Evolutionary conservation across 108 stramenopile genomes (phyloP).

Genomic region (Skeletonema marinoi): DNA sequence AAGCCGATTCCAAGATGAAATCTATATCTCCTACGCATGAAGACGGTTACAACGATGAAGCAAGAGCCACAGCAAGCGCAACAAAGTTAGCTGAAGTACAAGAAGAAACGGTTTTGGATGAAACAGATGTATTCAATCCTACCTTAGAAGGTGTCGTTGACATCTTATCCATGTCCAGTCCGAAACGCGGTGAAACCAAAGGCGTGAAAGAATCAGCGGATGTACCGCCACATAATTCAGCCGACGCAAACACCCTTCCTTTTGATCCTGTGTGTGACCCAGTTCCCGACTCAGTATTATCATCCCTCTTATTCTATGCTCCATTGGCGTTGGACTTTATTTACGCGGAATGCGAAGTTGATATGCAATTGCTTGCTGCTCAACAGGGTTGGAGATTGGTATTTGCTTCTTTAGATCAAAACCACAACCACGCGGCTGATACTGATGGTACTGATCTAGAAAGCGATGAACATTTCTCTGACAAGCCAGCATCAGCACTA

Average conservation of each 20-base stretch:
- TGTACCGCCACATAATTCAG: background rate
- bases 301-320: conserved; percentile 81
- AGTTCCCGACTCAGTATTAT: conserved; percentile 61
- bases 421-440: conserved; percentile 48
- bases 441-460: conserved; percentile 26
- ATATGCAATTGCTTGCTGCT: conserved; percentile 90
- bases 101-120: conserved; percentile 45
- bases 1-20: background rate
- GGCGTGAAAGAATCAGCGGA: background rate
- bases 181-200: background rate
- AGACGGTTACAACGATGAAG: background rate
- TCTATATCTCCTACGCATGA: background rate
- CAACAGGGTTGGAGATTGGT: conserved; percentile 89
- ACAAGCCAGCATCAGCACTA: conserved; percentile 76
- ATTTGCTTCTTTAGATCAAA: conserved; percentile 81
- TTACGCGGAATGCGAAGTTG: conserved; percentile 86
- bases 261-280: conserved; percentile 75
- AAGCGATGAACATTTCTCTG: conserved; percentile 26
- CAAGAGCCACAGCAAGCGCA: conserved; percentile 11
- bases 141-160: conserved; percentile 32
- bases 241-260: conserved; percentile 14
- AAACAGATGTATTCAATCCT: conserved; percentile 54
- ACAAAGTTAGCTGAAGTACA: conserved; percentile 5
- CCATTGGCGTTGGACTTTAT: conserved; percentile 91
- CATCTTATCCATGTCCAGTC: conserved; percentile 21